Evolutionary conservation across 2,329 filamentous ascomycete genomes (phyloP).

Genomic region (Exophiala spinifera): DNA sequence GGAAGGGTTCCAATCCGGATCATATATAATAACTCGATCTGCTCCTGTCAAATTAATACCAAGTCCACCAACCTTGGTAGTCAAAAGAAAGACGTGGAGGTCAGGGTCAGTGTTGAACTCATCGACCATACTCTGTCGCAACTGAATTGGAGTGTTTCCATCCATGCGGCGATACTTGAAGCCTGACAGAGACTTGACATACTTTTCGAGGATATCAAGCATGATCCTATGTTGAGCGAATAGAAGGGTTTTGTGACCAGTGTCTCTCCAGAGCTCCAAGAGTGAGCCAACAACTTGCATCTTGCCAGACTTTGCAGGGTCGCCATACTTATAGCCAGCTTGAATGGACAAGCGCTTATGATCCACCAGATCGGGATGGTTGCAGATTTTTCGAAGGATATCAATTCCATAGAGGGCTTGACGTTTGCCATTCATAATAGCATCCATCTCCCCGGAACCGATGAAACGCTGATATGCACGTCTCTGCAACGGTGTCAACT

Average conservation of each 20-base stretch:
- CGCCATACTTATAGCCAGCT: conserved; percentile 72
- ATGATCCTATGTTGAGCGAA: conserved; percentile 94
- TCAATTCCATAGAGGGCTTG: conserved; percentile 89
- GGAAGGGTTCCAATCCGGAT: conserved; percentile 98
- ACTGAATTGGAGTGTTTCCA: conserved; percentile 81
- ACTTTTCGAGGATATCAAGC: conserved; percentile 88
- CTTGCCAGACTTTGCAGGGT: conserved; percentile 78
- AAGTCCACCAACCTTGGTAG: conserved; percentile 90
- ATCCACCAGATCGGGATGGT: conserved; percentile 86
- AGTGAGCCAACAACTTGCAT: conserved; percentile 91
- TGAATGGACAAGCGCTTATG: conserved; percentile 59
- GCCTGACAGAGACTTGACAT: conserved; percentile 64
- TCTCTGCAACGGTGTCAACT: conserved; percentile 75
- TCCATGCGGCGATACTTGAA: conserved; percentile 89
- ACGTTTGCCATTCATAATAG: conserved; percentile 69
- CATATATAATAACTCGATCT: conserved; percentile 94
- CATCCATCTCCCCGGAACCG: conserved; percentile 77
- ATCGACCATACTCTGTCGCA: conserved; percentile 86
- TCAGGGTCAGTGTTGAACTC: conserved; percentile 80
- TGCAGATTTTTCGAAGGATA: conserved; percentile 91
- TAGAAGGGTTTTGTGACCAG: conserved; percentile 89
- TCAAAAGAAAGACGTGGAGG: conserved; percentile 85
- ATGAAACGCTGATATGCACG: conserved; percentile 79
- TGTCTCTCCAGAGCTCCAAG: conserved; percentile 80
- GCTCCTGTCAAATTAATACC: conserved; percentile 94